phyloP scores from a whole-genome alignment of 2,329 filamentous ascomycete species.

The Clonostachys solani region DNA sequence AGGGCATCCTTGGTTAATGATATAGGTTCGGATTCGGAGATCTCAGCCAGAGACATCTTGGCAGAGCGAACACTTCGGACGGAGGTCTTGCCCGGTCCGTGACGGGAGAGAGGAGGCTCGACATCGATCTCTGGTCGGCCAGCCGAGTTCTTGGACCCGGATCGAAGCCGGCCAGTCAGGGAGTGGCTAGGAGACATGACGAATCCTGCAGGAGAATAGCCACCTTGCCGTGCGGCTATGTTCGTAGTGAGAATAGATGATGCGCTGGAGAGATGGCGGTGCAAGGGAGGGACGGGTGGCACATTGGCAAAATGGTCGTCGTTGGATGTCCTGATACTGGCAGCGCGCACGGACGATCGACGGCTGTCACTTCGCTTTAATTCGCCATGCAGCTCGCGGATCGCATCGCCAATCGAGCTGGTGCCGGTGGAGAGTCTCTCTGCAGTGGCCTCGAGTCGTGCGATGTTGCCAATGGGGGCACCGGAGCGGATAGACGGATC shows the following conservation, averaged over 20 bases:
- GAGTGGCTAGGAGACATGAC: constrained; percentile 65
- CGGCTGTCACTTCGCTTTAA: constrained; percentile 67
- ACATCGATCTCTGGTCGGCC: constrained; percentile 33
- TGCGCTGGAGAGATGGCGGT: constrained; percentile 41
- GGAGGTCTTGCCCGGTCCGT: constrained; percentile 52
- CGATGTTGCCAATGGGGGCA: constrained; percentile 63
- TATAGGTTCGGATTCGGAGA: constrained; percentile 51
- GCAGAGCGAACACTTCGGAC: constrained; percentile 43
- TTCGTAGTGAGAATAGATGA: constrained; percentile 69
- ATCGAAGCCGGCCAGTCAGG: constrained; percentile 49
- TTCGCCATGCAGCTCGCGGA: constrained; percentile 67
- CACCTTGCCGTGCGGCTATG: constrained; percentile 60
- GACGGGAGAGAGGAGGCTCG: constrained; percentile 37
- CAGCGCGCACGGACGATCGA: constrained; percentile 56
- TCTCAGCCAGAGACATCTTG: constrained; percentile 49
- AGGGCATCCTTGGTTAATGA: constrained; percentile 46
- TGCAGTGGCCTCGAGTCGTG: constrained; percentile 70
- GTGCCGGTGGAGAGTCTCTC: constrained; percentile 67
- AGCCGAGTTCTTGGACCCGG: constrained; percentile 47
- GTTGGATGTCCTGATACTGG: constrained; percentile 29
- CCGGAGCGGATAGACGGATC: constrained; percentile 59
- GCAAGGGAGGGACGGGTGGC: constrained; percentile 15
- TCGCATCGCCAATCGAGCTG: constrained; percentile 74
- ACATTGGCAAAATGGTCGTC: constrained; percentile 17
- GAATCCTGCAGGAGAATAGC: constrained; percentile 65